Evolutionary conservation across 2,329 filamentous ascomycete species (phyloP), one percentile per base, ranked within the genome.

Genomic region (Nigrograna mackinnonii): DNA sequence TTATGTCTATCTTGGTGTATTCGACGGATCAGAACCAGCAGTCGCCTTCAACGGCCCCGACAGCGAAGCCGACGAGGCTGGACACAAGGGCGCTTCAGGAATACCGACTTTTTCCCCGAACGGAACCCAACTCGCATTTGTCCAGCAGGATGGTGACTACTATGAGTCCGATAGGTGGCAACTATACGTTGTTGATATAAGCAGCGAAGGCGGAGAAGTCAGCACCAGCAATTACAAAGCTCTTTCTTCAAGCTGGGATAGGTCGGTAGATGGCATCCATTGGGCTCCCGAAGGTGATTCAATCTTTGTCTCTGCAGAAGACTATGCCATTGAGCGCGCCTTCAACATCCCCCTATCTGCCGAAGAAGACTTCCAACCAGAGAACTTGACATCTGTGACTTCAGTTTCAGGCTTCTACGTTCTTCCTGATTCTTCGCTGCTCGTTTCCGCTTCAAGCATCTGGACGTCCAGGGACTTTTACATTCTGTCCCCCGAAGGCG

Each of bases 131-230:
- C 74, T 94, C 22, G 88, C 83, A 4, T 96, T 94, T 65, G 91
- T 94, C 86, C 79, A 82, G 52, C 79, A 80, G 48, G 77, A 82
- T 41, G 82, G 85, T 22, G 60, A 65, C 35, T 65, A 64, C 52
- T 95, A 96, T 62, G 91, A 96, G 69, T 83, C 86, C n/a, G 90
- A 96, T 70, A 85, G 86, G 61, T 77, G 82, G 39, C 78, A 82
- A 35, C 49, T 67, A 6, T 68, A 68, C 52, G 55, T 56, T 22
- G 49, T 64, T 20, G 64, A 66, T 39, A 50, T 68, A 34, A 52
- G 43, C 30, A 46, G 43, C 9, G 40, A 52, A 20, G 50, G 49
- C 16, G 49, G 43, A 19, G 50, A 48, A 34, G 51, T 60, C 14
- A 43, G 53, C 12, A 51, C 53, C 17, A 62, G 55, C 50, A 62